Conservation (phyloP, 495 filamentous ascomycete genomes). For the Achaetomiella virescens region DNA sequence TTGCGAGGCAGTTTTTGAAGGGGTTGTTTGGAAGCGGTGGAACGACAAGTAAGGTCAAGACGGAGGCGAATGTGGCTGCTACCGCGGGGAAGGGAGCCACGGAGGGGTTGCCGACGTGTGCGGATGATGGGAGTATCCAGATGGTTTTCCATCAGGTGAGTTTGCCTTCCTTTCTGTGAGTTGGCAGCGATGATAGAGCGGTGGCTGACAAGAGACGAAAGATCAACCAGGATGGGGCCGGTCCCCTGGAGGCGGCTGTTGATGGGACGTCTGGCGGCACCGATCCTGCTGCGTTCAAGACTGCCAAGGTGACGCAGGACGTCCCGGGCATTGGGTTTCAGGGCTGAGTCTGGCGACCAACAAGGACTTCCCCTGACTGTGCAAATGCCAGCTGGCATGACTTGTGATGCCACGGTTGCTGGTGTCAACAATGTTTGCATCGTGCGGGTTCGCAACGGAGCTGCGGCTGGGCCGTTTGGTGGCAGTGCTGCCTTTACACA, state of each 20-base stretch:
- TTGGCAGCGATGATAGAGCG: not conserved
- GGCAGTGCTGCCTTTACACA: conserved; percentile 49
- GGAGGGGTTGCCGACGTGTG: conserved; percentile 46
- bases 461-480: conserved; percentile 55
- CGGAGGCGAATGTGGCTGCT: conserved; percentile 39
- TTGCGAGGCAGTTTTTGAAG: conserved; percentile 13
- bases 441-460: conserved; percentile 50
- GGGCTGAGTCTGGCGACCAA: conserved; percentile 44
- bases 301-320: conserved; percentile 50
- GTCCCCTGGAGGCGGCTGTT: conserved; percentile 42
- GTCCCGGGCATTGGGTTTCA: conserved; percentile 48
- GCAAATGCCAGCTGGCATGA: conserved; percentile 57
- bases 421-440: conserved; percentile 52
- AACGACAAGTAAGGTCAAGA: conserved; percentile 26
- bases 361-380: conserved; percentile 51
- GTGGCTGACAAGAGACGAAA: conserved; percentile 21
- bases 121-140: conserved; percentile 48
- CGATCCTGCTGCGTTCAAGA: conserved; percentile 46
- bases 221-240: conserved; percentile 50
- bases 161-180: not conserved
- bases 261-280: conserved; percentile 53
- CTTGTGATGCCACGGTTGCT: conserved; percentile 48
- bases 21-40: conserved; percentile 20
- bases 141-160: conserved; percentile 41
- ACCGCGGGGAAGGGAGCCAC: conserved; percentile 37